Percentiles rank a stretch among this genome's conserved stretches.
These are phyloP conservation scores for Piper longum DNA, from an alignment of 164 flowering plant genomes.

Conservation along the genomic window DNA sequence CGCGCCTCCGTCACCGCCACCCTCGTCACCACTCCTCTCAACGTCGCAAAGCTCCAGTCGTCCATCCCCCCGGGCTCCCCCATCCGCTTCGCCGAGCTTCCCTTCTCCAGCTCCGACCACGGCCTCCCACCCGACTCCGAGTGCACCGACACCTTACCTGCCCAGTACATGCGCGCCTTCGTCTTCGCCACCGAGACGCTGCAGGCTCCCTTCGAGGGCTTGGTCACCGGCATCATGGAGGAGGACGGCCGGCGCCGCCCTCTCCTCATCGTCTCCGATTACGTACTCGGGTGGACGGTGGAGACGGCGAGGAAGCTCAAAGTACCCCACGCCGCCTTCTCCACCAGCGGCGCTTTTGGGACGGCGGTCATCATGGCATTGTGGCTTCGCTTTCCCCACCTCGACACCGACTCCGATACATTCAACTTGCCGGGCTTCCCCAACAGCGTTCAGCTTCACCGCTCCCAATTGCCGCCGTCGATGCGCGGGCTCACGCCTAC, in stretches of 20 bases:
- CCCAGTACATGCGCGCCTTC: conserved; percentile 2
- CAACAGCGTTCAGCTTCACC: no score
- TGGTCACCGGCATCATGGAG: conserved; percentile 1
- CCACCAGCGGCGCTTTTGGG: no score
- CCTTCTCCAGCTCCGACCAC: conserved; percentile 6
- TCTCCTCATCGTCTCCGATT: conserved; percentile 4
- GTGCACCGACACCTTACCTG: conserved; percentile 5
- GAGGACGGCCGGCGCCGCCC: neutral
- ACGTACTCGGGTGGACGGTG: neutral
- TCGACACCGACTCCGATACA: no score
- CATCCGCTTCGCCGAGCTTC: conserved; percentile 5
- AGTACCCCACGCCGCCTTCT: no score
- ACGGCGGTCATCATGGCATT: no score
- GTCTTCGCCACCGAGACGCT: conserved; percentile 3
- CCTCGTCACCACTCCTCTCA: conserved; percentile 9
- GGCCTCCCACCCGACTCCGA: conserved; percentile 11
- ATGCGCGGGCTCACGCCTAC: no score
- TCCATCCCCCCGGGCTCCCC: neutral
- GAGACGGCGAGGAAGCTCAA: no score
- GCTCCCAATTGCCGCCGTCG: no score
- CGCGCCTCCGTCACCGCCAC: conserved; percentile 2
- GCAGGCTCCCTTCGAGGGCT: conserved; percentile 1
- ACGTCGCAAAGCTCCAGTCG: conserved; percentile 4
- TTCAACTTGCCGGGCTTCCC: no score
- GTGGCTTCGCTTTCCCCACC: no score